Evolutionary conservation across 1,284 basidiomycete species (phyloP), one percentile per base, ranked within the genome.

Genomic region (Boletellus deceptivus): DNA sequence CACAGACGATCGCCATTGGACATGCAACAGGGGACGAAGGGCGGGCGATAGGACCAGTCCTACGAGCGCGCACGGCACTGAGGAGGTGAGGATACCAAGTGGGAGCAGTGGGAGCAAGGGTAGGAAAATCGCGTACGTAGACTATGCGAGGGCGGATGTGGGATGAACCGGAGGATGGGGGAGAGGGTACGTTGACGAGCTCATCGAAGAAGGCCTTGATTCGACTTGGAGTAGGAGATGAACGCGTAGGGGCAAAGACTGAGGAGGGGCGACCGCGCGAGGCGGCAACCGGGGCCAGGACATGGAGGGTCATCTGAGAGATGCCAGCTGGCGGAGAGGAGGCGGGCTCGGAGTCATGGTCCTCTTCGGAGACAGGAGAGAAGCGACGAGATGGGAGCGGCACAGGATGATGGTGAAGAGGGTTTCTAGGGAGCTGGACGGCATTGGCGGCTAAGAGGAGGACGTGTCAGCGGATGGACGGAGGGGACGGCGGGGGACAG

Each of bases 1-100:
- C 91, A 60, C 94, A 87, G 6, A 95, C 75, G 40, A 94, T 88
- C 3, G 85, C 83, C 56, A 86, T 89, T 2, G 91, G 89, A 63
- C 80, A 83, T 25, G 70, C 58, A 8, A 86, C 78, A 4, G 83
- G 77, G 13, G 81, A 78, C 6, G 76, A 75, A 16, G 80, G 74
- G 37, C 78, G 73, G 1, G 79, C 72, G 16, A 84, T 72, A 4
- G 80, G 72, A 2, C 85, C 82, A 58, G 81, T 78, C 24, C 91
- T 79, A 31, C 89, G 79, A 50, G 84, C 75, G 43, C 84, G 82
- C 8, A 93, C 87, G 8, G 90, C 86, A 37, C 82, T 76, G 10
- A 92, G 75, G 14, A 95, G 75, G 29, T 84, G 77, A 4, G 89
- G 83, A 64, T 89, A 94, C 91, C 93, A 93, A 1, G 76, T 71